Conservation (phyloP, 208 protist genomes). For the Entamoeba histolytica region DNA sequence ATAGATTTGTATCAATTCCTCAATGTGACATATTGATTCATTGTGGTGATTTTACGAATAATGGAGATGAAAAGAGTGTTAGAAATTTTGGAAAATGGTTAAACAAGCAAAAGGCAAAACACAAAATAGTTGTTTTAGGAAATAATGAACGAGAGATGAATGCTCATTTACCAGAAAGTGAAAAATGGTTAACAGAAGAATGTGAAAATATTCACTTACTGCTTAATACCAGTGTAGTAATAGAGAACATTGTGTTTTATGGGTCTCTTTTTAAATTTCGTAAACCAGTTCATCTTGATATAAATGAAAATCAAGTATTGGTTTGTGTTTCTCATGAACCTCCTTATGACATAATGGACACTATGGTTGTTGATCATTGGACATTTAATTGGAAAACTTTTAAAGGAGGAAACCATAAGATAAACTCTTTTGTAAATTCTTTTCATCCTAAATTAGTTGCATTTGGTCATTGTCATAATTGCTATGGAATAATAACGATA, state of each 20-base stretch:
- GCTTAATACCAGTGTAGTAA: neutral
- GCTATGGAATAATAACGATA: neutral
- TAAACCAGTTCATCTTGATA: neutral
- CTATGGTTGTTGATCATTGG: neutral
- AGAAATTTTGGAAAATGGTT: neutral
- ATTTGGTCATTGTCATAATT: neutral
- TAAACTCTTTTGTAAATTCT: neutral
- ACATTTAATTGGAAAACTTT: neutral
- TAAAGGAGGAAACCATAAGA: neutral
- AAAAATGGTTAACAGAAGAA: neutral
- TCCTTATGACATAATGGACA: neutral
- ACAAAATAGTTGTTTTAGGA: neutral
- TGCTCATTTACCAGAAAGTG: neutral
- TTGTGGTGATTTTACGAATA: neutral
- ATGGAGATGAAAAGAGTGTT: neutral
- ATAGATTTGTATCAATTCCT: neutral
- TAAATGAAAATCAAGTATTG: neutral
- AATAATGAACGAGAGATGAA: neutral
- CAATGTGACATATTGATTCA: neutral
- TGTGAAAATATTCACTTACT: neutral
- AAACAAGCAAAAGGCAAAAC: neutral
- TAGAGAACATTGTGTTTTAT: neutral
- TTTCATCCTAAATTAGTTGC: neutral
- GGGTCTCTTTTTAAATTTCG: neutral
- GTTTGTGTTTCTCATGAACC: neutral